Percentiles rank a stretch among this genome's conserved stretches.
phyloP scores from a whole-genome alignment of 2,329 filamentous ascomycete species.

The Colletotrichum cereale region DNA sequence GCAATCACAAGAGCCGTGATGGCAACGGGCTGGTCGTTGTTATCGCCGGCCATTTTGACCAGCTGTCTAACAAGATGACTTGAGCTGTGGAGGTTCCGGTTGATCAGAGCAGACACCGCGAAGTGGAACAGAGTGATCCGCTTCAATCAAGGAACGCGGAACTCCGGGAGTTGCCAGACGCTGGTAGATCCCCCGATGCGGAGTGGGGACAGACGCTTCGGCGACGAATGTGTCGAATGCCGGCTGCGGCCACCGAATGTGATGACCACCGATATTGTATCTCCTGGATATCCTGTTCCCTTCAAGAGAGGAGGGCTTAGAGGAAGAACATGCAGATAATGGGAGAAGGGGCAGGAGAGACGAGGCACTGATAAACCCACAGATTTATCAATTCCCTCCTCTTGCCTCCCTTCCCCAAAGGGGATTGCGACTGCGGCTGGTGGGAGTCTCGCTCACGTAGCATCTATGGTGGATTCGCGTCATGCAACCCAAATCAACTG shows the following conservation, averaged over 20 bases:
- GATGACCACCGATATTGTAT: not conserved
- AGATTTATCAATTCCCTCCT: not conserved
- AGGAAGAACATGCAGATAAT: not conserved
- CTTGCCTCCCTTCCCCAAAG: not conserved
- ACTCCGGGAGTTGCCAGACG: not conserved
- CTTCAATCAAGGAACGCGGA: not conserved
- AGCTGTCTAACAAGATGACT: not conserved
- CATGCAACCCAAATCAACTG: not conserved
- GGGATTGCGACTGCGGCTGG: not conserved
- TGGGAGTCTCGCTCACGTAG: conserved; percentile 1
- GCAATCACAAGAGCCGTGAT: conserved; percentile 22
- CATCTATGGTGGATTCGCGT: not conserved
- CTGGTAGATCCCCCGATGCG: not conserved
- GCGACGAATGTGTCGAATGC: not conserved
- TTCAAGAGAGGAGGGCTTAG: not conserved
- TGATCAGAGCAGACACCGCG: not conserved
- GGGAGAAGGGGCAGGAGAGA: not conserved
- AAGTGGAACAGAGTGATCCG: not conserved
- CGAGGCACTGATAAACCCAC: not conserved
- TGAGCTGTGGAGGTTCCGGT: not conserved
- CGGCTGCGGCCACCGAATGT: not conserved
- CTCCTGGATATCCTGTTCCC: not conserved
- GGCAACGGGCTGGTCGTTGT: conserved; percentile 9
- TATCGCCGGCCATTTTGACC: not conserved
- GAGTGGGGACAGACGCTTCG: not conserved